A percentile compares a stretch with the other conserved stretches of the same genome.
These are phyloP conservation scores for Trametes maxima DNA, from an alignment of 768 basidiomycete genomes.

Conservation along the genomic window DNA sequence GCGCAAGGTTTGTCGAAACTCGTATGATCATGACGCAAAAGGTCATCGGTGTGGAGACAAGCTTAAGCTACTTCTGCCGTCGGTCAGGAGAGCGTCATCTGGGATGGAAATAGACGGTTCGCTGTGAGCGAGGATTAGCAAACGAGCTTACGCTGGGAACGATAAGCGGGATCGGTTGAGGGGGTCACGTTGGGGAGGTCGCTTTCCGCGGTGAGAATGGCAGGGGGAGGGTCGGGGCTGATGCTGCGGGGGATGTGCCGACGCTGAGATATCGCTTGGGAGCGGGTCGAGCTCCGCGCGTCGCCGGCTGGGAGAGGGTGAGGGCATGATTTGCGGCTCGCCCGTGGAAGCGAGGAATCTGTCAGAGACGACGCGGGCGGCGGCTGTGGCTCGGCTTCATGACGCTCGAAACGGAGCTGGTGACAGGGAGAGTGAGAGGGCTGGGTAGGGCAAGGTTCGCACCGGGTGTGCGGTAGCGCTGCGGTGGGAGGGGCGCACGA, in stretches of 20 bases:
- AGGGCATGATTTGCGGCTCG: constrained; percentile 6
- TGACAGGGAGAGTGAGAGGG: no score
- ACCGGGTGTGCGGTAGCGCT: neutral
- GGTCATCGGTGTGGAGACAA: no score
- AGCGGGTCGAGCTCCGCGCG: neutral
- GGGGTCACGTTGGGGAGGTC: neutral
- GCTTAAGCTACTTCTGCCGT: no score
- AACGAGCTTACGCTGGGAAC: neutral
- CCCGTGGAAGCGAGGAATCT: neutral
- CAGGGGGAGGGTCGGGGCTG: no score
- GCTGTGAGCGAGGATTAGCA: neutral
- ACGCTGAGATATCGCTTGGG: neutral
- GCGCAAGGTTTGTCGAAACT: no score
- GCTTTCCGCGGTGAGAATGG: constrained; percentile 1
- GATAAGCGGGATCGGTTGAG: neutral
- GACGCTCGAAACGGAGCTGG: neutral
- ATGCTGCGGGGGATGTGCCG: neutral
- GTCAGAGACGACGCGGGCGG: neutral
- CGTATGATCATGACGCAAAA: no score
- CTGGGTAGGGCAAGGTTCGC: neutral
- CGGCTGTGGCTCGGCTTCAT: constrained; percentile 1
- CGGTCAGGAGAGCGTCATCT: no score
- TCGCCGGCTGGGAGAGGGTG: neutral
- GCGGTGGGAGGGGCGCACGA: neutral
- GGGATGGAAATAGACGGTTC: neutral